phyloP scores from a whole-genome alignment of 352 stramenopile genomes.

The Phytophthora agathidicida region DNA sequence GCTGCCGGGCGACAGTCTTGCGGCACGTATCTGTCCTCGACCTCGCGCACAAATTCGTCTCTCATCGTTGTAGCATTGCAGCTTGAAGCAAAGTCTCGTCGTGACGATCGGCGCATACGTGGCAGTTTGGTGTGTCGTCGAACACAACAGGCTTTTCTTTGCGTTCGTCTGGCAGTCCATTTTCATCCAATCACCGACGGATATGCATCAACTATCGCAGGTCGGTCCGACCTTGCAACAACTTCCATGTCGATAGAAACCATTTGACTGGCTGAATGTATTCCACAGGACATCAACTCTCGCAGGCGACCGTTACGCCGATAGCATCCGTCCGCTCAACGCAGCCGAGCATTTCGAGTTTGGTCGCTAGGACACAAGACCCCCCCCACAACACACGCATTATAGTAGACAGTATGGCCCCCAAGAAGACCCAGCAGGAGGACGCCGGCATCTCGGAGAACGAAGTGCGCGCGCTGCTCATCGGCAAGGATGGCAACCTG shows the following conservation, averaged over 20 bases:
- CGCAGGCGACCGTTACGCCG: slow-evolving; percentile 13
- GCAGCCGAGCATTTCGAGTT: slow-evolving; percentile 39
- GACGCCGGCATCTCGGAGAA: slow-evolving; percentile 76
- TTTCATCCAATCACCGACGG: slow-evolving; percentile 6
- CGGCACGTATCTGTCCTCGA: neutral
- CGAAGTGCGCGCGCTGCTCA: slow-evolving; percentile 82
- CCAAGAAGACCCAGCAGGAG: slow-evolving; percentile 60
- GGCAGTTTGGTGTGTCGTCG: slow-evolving; percentile 26
- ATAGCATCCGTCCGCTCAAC: slow-evolving; percentile 18
- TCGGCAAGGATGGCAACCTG: slow-evolving; percentile 82
- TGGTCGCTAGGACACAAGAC: slow-evolving; percentile 23
- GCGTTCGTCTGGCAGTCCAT: neutral
- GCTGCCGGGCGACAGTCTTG: neutral
- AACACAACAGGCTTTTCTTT: slow-evolving; percentile 9
- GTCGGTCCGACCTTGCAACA: slow-evolving; percentile 14
- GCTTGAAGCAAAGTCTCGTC: slow-evolving; percentile 19
- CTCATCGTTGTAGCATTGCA: slow-evolving; percentile 4
- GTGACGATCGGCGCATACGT: slow-evolving; percentile 32
- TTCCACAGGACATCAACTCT: slow-evolving; percentile 18
- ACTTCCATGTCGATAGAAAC: no score
- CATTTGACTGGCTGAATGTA: neutral
- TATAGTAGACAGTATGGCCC: slow-evolving; percentile 53
- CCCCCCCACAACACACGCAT: slow-evolving; percentile 2
- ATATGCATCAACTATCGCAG: slow-evolving; percentile 12
- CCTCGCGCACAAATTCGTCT: slow-evolving; percentile 1